Base-by-base conservation (phyloP, 2,329 filamentous ascomycete genomes). In the Fusarium tjaetaba region DNA sequence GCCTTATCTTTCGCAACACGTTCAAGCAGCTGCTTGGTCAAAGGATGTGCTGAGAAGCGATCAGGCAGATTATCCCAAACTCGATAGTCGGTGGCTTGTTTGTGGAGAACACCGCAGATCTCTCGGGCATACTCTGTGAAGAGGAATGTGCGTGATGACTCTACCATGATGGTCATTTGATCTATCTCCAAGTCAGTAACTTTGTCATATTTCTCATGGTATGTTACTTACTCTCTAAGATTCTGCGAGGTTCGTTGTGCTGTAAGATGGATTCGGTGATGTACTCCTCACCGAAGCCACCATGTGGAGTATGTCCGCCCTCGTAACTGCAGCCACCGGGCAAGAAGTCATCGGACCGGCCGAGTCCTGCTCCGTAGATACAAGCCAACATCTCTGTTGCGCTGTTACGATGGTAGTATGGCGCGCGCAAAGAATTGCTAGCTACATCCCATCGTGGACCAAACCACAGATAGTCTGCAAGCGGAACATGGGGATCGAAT, bases 111-210 rank as follows among this genome's bases (percentile, higher is more conserved):
- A 14, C 66, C 66, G 2, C 61, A 71, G 15, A 34, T 43, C 32
- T 66, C 36, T 4, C 68, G 61, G 4, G 68, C 68, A 11, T 70
- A 70, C 4, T 70, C 51, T 2, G 68, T 71, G 15, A 70, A 71
- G 4, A 71, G n/a, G 13, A 71, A 70, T 5, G 68, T 71, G 13
- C 68, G 49, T 0, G 42, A 52, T 0, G 68, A 52, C 16, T 71
- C 66, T 7, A 71, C n/a, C 68, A 71, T 71, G 30, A 71, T 71
- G 0, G 66, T 70, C 65, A 70, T 70, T 16, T 70, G 68, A 11
- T 70, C 68, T 51, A 4, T 0, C 3, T 3, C 5, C 1, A 4
- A 10, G 22, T 49, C 3, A 49, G 11, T 13, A 10, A 24, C 10
- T 16, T 2, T 15, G 4, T 7, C 1, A 3, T 14, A 3, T 14